phyloP scores from a whole-genome alignment of 2,329 filamentous ascomycete genomes.

The Leptographium lundbergii region DNA sequence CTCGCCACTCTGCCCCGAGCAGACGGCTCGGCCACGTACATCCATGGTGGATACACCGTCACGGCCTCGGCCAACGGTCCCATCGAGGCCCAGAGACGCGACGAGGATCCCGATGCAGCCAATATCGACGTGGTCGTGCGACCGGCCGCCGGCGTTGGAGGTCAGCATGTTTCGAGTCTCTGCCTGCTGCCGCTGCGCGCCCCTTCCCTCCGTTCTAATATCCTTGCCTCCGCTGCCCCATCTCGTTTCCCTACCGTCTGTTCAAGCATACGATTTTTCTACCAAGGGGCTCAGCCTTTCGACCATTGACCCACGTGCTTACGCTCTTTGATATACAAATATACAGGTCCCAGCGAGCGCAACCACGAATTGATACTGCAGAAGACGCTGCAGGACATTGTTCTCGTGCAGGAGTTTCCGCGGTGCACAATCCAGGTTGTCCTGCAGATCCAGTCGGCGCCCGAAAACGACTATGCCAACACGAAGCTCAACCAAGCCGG shows the following conservation, averaged over 20 bases:
- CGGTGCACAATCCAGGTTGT: conserved; percentile 69
- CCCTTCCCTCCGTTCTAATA: background rate
- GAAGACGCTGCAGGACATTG: conserved; percentile 57
- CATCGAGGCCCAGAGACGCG: conserved; percentile 75
- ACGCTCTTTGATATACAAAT: conserved; percentile 20
- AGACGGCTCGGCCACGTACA: conserved; percentile 71
- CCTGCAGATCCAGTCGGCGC: conserved; percentile 60
- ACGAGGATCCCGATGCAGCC: conserved; percentile 86
- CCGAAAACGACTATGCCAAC: conserved; percentile 52
- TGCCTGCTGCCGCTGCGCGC: background rate
- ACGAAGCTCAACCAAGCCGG: conserved; percentile 47
- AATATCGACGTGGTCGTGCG: conserved; percentile 81
- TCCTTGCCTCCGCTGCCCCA: background rate
- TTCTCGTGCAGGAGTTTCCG: conserved; percentile 64
- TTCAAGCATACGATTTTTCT: conserved; percentile 18
- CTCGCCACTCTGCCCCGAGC: conserved; percentile 53
- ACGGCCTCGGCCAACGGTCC: conserved; percentile 85
- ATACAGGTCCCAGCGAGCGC: conserved; percentile 56
- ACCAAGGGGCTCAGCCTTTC: background rate
- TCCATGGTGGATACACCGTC: conserved; percentile 64
- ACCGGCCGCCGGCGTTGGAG: conserved; percentile 72
- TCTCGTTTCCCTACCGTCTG: conserved; percentile 12
- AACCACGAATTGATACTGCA: conserved; percentile 71
- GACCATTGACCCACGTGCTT: background rate
- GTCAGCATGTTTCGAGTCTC: conserved; percentile 29